Conservation (phyloP, 345 rosid species). For the Trapa bicornis region DNA sequence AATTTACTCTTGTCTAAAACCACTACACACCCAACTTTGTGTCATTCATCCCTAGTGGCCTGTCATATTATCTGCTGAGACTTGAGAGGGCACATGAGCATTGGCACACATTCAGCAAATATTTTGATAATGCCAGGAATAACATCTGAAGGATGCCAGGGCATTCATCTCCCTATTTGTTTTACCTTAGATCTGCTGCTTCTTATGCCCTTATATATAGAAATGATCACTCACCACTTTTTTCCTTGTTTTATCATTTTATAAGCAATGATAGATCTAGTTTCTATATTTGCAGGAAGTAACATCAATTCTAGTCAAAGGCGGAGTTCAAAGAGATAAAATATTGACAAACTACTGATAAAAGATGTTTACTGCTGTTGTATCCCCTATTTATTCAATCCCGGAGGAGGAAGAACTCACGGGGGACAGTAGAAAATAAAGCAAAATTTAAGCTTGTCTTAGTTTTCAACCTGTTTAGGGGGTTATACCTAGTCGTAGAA, state of each 20-base stretch:
- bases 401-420: constrained; percentile 15
- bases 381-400: constrained; percentile 21
- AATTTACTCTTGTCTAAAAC: too few relatives aligned
- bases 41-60: too few relatives aligned
- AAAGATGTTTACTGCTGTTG: constrained; percentile 16
- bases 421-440: constrained; percentile 16
- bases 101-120: neutral
- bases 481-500: neutral
- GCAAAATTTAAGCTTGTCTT: constrained; percentile 18
- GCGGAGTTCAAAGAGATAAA: constrained; percentile 59
- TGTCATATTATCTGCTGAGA: neutral
- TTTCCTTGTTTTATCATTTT: neutral
- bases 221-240: neutral
- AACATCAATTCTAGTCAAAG: constrained; percentile 57
- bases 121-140: neutral
- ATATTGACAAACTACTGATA: constrained; percentile 76
- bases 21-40: too few relatives aligned
- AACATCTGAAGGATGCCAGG: neutral
- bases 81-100: neutral
- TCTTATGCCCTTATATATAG: neutral
- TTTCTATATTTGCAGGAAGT: constrained; percentile 49
- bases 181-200: neutral
- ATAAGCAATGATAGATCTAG: neutral
- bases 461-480: neutral
- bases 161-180: neutral